A percentile compares a stretch with the other conserved stretches of the same genome.
Evolutionary conservation across 2,329 filamentous ascomycete genomes (phyloP).

Genomic region (Cercospora beticola): DNA sequence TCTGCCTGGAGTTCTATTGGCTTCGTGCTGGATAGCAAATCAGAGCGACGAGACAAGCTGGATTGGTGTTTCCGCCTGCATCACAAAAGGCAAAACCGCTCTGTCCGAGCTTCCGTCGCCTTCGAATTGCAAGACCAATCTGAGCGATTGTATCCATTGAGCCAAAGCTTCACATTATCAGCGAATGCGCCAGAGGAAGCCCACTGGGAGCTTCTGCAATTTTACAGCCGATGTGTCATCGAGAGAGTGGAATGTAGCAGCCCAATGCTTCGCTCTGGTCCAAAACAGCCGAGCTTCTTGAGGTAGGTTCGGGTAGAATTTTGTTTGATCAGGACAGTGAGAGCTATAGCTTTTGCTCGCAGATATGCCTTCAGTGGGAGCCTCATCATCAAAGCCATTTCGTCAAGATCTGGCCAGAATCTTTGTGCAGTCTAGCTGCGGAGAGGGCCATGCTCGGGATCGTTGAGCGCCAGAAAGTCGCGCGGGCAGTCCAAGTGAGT

Average conservation of each 20-base stretch:
- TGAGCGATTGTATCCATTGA: not conserved
- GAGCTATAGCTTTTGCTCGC: not conserved
- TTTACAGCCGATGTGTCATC: not conserved
- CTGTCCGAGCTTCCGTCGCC: not conserved
- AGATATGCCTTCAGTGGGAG: not conserved
- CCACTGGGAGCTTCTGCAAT: not conserved
- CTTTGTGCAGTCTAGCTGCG: not conserved
- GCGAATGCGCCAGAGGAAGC: not conserved
- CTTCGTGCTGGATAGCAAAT: not conserved
- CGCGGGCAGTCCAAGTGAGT: not conserved
- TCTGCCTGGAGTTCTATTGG: not conserved
- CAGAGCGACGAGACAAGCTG: not conserved
- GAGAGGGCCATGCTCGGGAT: not conserved
- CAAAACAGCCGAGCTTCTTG: not conserved
- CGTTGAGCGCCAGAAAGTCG: too few species aligned
- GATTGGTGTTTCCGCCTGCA: not conserved
- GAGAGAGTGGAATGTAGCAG: not conserved
- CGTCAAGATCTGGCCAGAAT: not conserved
- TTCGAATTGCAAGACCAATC: not conserved
- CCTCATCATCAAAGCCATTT: not conserved
- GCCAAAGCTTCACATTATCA: not conserved
- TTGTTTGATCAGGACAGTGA: not conserved
- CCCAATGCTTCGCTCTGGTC: not conserved
- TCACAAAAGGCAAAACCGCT: not conserved
- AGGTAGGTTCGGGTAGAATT: not conserved